These are phyloP conservation scores for Eremomyces bilateralis DNA, from an alignment of 495 filamentous ascomycete species.

Conservation along the genomic window DNA sequence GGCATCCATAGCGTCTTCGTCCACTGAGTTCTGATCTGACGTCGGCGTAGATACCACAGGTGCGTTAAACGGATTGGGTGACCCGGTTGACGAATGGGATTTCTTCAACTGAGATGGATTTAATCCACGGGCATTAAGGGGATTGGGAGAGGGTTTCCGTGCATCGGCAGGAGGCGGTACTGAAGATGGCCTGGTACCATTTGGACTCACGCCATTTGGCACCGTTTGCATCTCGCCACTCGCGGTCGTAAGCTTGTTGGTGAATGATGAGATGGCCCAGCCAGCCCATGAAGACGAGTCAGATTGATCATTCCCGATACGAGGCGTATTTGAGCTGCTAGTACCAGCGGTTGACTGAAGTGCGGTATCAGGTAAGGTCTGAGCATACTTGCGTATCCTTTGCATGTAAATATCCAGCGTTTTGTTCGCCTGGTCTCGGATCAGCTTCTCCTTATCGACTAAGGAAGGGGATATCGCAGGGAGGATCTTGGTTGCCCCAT, in stretches of 20 bases:
- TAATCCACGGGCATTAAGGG: conserved; percentile 19
- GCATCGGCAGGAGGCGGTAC: conserved; percentile 9
- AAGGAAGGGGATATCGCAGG: conserved; percentile 62
- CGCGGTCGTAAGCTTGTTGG: conserved; percentile 69
- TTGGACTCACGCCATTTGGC: conserved; percentile 14
- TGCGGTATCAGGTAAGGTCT: conserved; percentile 58
- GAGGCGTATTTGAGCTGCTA: conserved; percentile 23
- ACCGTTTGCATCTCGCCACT: conserved; percentile 60
- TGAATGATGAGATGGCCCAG: conserved; percentile 98
- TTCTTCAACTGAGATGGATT: background rate
- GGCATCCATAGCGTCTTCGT: conserved; percentile 30
- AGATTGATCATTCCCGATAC: conserved; percentile 55
- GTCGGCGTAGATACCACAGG: too few species aligned
- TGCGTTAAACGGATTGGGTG: conserved; percentile 23
- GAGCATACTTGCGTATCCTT: conserved; percentile 54
- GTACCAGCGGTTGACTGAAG: conserved; percentile 22
- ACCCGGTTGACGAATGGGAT: conserved; percentile 21
- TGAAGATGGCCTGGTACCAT: conserved; percentile 10
- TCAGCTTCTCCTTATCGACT: conserved; percentile 71
- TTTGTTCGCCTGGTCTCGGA: conserved; percentile 80
- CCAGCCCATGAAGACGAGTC: conserved; percentile 49
- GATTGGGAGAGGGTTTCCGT: conserved; percentile 1
- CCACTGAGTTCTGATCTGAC: conserved; percentile 23
- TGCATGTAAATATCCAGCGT: conserved; percentile 78
- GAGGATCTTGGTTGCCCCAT: conserved; percentile 64